Conservation (phyloP, 768 basidiomycete genomes). For the Hirschioporus abietinus region DNA sequence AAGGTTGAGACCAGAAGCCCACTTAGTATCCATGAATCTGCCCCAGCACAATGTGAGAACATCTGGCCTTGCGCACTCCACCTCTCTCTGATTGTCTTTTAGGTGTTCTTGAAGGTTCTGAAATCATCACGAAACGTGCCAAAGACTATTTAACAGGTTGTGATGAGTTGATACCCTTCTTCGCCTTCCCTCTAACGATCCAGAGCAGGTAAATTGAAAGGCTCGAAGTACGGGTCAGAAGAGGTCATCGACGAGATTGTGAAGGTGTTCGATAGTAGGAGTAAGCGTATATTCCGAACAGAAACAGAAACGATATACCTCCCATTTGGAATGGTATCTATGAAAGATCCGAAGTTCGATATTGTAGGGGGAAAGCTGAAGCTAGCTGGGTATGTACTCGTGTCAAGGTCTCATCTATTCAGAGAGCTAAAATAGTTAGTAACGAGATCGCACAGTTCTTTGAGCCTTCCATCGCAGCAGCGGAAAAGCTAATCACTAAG, state of each 20-base stretch:
- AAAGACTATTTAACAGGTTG: conserved; percentile 66
- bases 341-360: conserved; percentile 61
- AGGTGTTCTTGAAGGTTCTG: conserved; percentile 79
- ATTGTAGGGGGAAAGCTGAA: conserved; percentile 70
- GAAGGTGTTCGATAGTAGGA: conserved; percentile 75
- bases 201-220: conserved; percentile 58
- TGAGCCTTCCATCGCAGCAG: conserved; percentile 74
- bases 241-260: conserved; percentile 77
- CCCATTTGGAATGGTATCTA: conserved; percentile 59
- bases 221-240: conserved; percentile 65
- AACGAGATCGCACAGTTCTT: conserved; percentile 64
- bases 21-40: conserved; percentile 41
- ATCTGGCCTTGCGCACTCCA: not conserved
- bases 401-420: conserved; percentile 3
- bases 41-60: conserved; percentile 36
- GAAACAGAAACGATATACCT: conserved; percentile 64
- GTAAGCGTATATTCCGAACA: conserved; percentile 73
- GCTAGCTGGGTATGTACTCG: conserved; percentile 50
- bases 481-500: conserved; percentile 56
- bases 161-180: not conserved
- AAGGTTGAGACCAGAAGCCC: conserved; percentile 26
- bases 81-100: conserved; percentile 6
- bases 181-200: not conserved
- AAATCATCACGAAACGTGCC: conserved; percentile 74
- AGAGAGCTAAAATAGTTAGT: conserved; percentile 15